Conservation (phyloP, 768 basidiomycete species). For the Psilocybe cyanescens region DNA sequence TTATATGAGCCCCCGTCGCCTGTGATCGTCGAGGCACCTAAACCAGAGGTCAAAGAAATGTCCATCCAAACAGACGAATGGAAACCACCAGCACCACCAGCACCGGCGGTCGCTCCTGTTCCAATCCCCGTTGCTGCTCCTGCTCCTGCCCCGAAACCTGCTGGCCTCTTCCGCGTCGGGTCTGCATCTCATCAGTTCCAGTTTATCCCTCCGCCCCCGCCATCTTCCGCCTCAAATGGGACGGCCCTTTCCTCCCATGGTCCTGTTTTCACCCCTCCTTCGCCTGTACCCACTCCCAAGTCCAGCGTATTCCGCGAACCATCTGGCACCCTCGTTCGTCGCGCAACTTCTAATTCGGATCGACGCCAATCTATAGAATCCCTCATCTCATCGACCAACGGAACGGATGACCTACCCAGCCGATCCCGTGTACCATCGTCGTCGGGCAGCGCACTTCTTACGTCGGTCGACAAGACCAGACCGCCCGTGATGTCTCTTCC, state of each 20-base stretch:
- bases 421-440: conserved; percentile 69
- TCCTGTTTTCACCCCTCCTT: conserved; percentile 35
- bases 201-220: conserved; percentile 59
- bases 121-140: conserved; percentile 20
- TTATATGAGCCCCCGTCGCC: conserved; percentile 41
- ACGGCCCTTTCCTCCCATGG: conserved; percentile 27
- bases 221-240: conserved; percentile 26
- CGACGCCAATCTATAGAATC: conserved; percentile 77
- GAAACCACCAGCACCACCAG: conserved; percentile 48
- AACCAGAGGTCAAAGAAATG: conserved; percentile 72
- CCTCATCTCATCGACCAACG: conserved; percentile 53
- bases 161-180: conserved; percentile 62
- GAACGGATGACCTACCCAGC: conserved; percentile 41
- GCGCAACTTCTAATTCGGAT: conserved; percentile 59
- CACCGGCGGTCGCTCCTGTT: conserved; percentile 34
- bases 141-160: conserved; percentile 22
- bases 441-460: conserved; percentile 41
- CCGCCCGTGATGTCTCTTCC: conserved; percentile 88
- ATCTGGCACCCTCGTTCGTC: conserved; percentile 52
- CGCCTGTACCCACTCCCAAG: conserved; percentile 42
- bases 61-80: conserved; percentile 83
- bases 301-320: conserved; percentile 52
- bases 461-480: conserved; percentile 71
- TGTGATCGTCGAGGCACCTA: conserved; percentile 43
- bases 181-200: conserved; percentile 59